A percentile compares a stretch with the other conserved stretches of the same genome.
These are phyloP conservation scores for Trichoderma harzianum DNA, from an alignment of 2,329 filamentous ascomycete species.

Conservation along the genomic window DNA sequence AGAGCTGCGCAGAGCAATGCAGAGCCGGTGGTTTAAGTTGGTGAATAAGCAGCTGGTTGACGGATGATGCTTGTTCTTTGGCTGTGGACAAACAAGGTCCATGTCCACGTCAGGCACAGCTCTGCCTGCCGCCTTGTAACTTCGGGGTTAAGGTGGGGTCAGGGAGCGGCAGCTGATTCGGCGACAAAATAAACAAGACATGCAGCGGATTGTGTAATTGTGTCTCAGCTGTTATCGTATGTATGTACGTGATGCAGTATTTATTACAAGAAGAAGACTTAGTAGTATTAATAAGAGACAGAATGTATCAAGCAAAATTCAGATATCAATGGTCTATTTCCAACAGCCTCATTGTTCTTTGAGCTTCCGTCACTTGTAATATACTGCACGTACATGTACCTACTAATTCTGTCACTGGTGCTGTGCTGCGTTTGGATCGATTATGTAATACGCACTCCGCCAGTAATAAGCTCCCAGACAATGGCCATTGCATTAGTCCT, in stretches of 20 bases:
- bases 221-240: background rate
- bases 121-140: constrained; percentile 38
- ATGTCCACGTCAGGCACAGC: constrained; percentile 43
- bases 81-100: constrained; percentile 30
- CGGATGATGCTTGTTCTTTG: constrained; percentile 26
- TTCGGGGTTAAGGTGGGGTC: constrained; percentile 14
- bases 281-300: rapidly evolving
- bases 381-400: too few species aligned
- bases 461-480: background rate
- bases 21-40: background rate
- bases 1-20: background rate
- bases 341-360: background rate
- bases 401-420: background rate
- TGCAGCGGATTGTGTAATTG: background rate
- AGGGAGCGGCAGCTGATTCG: background rate
- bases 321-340: background rate
- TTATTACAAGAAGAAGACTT: background rate
- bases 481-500: background rate
- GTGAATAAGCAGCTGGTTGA: constrained; percentile 17
- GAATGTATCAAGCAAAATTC: too few species aligned
- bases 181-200: background rate
- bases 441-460: background rate
- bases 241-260: background rate
- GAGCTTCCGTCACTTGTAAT: background rate
- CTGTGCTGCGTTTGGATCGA: background rate